Base-by-base conservation (phyloP, 2,329 filamentous ascomycete genomes). In the Scedosporium boydii region DNA sequence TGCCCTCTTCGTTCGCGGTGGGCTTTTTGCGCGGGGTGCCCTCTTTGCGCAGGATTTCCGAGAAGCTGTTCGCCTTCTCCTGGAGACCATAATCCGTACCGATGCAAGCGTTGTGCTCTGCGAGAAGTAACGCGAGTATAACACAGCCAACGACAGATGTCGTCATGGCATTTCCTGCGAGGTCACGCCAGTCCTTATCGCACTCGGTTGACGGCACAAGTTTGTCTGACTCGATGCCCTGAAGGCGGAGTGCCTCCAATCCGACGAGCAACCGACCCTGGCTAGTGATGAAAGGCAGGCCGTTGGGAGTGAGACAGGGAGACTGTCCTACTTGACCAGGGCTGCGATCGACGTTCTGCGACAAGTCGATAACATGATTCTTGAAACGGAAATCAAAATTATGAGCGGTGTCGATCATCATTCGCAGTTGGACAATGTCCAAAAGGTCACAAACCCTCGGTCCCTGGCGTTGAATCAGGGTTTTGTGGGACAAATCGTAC, bases 91-190 rank as follows among this genome's bases (percentile, higher is more conserved):
- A 42, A 27, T 18, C 61, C 14, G 51, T 23, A 16, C 46, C 29
- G 6, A 41, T 38, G 21, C 57, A 48, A 12, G 61, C 26, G 5
- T 53, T 41, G 16, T 21, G 23, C 46, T 66, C 41, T 2, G 72
- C 64, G 58, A 85, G 79, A 1, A 93, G 71, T 0, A 84, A 80
- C 1, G 84, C 76, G 1, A 90, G 68, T 1, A 89, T 79, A 0
- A 83, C 82, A 1, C 82, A 78, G 2, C 86, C 87, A 9, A 92
- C 84, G 0, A 91, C 87, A 0, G 89, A 88, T 0, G 84, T 85
- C 1, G 83, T 86, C 90, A 93, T 93, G 0, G 90, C 90, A 70
- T 95, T 93, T 0, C 90, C 90, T 1, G 88, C 88, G 2, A 93
- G 75, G 66, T 91, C 84, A 65, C 87, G 84, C 2, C 90, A 75